Evolutionary conservation across 2,329 filamentous ascomycete species (phyloP), one percentile per base, ranked within the genome.

Genomic region (Thyridium curvatum): DNA sequence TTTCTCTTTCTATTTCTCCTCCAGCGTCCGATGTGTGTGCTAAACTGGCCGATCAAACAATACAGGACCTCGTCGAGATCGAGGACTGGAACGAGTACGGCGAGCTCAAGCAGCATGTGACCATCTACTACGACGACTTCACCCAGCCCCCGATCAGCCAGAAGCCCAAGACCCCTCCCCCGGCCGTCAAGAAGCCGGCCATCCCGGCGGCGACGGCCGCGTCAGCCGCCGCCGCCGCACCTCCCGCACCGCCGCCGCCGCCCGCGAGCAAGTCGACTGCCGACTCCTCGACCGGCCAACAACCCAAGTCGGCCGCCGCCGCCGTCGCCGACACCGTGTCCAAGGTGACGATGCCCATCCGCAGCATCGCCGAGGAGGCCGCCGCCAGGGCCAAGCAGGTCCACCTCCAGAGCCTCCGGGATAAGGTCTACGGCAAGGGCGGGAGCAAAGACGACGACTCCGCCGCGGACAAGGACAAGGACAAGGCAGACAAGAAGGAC

Each of bases 51-150:
- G 26, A 18, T 15, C 8, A 15, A 10, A 1, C 8, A 4, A 18
- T 28, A 31, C 48, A 96, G 90, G 93, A 96, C 59, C 74, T 96
- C 36, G 84, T 91, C 47, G 84, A 97, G 62, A 80, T 97, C 46
- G 93, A 98, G 65, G 93, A 98, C 59, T 97, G 91, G 93, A 98
- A 98, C 68, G 93, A 98, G 61, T 96, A 94, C 63, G 89, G 89
- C 63, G 91, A 97, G 65, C 77, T 98, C 45, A 88, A 89, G 61
- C 79, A 91, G 63, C 84, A 91, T 52, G 79, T 97, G 52, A 80
- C 72, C 44, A 77, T 84, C 50, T 78, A 74, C 63, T 75, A 75
- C 58, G 77, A 81, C 64, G 76, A 80, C 49, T 68, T 66, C 52
- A 79, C 75, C 35, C 75, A 78, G 49, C 72, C 74, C 28, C 58